phyloP scores from a whole-genome alignment of 176 grass and related monocot species.

The Triticum timopheevii region DNA sequence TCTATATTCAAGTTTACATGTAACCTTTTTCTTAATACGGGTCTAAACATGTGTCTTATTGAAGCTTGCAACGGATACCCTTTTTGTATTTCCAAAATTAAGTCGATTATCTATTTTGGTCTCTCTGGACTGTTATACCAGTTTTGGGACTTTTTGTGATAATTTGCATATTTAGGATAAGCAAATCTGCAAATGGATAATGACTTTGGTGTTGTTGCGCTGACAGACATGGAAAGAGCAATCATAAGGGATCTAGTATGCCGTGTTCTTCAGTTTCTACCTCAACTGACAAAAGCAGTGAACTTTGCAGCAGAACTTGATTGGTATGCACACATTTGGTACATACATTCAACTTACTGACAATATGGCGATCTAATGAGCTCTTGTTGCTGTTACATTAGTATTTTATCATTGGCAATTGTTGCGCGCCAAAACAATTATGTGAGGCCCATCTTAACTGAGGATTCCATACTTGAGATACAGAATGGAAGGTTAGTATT shows the following conservation, averaged over 20 bases:
- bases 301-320: constrained; percentile 99
- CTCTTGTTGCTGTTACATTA: constrained; percentile 37
- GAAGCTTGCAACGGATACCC: not conserved
- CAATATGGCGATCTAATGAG: not conserved
- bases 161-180: not conserved
- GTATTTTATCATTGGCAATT: constrained; percentile 82
- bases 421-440: constrained; percentile 90
- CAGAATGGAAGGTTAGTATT: constrained; percentile 85
- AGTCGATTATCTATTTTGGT: not conserved
- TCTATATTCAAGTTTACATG: constrained; percentile 1
- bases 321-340: constrained; percentile 57
- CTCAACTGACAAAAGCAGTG: constrained; percentile 79
- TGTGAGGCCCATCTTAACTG: constrained; percentile 81
- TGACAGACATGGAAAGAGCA: constrained; percentile 96
- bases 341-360: constrained; percentile 9
- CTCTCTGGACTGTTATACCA: constrained; percentile 9
- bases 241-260: constrained; percentile 91
- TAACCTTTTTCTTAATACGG: not conserved
- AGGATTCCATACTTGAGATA: constrained; percentile 82
- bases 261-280: constrained; percentile 73
- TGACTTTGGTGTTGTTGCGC: not conserved
- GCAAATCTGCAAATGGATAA: constrained; percentile 5
- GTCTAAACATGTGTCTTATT: not conserved
- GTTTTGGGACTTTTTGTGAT: not conserved
- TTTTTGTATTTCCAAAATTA: constrained; percentile 17